Evolutionary conservation across 139 green algal genomes (phyloP).

Genomic region (Chlamydomonas schloesseri): DNA sequence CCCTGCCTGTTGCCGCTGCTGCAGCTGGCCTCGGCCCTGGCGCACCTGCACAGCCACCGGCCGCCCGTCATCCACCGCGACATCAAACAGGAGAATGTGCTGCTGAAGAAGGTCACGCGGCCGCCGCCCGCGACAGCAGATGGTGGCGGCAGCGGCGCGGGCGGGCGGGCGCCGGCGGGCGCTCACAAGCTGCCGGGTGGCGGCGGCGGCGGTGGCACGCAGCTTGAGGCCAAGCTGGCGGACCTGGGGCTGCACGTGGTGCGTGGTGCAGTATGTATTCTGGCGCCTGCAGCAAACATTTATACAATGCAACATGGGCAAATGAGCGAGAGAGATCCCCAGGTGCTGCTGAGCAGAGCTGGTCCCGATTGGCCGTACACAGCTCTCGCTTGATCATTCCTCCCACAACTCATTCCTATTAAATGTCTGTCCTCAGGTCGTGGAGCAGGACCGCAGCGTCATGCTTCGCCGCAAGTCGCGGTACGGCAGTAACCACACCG

Average conservation of each 20-base stretch:
- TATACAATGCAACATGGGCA: too few relatives aligned
- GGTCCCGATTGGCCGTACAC: too few relatives aligned
- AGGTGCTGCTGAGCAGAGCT: too few relatives aligned
- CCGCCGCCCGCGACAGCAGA: not conserved
- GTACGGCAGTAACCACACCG: not conserved
- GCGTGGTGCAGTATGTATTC: too few relatives aligned
- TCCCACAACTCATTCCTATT: too few relatives aligned
- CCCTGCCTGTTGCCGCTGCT: too few relatives aligned
- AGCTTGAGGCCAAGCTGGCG: not conserved
- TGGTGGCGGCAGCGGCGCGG: not conserved
- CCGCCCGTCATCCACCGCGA: constrained; percentile 13
- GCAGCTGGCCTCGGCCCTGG: constrained; percentile 6
- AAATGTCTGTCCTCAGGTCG: too few relatives aligned
- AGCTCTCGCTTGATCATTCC: too few relatives aligned
- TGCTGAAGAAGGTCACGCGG: not conserved
- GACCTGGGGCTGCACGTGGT: constrained; percentile 27
- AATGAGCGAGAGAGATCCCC: too few relatives aligned
- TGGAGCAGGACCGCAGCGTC: constrained; percentile 7
- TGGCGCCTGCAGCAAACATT: too few relatives aligned
- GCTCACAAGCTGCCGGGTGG: not conserved
- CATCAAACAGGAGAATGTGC: constrained; percentile 17
- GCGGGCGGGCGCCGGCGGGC: not conserved
- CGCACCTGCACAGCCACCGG: constrained; percentile 1
- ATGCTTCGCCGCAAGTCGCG: constrained; percentile 3
- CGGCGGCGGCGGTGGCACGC: not conserved